Percentiles rank a stretch among this genome's conserved stretches.
Conservation (phyloP, 1,284 basidiomycete species). For the Wolfiporia cocos region DNA sequence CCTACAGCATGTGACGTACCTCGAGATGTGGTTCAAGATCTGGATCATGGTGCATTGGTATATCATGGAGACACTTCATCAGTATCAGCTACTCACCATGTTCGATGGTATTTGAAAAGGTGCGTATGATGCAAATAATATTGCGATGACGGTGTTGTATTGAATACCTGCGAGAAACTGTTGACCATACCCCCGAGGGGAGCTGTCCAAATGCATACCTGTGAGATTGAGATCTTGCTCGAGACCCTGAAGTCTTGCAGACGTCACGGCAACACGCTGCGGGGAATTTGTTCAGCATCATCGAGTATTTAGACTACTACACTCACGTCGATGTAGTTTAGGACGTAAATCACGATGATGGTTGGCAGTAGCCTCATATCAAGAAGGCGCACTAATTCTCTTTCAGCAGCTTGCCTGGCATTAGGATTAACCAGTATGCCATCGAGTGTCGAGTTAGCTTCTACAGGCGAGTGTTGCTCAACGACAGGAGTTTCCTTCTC, state of each 20-base stretch:
- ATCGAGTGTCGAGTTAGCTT: not conserved
- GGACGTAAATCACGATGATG: slow-evolving; percentile 55
- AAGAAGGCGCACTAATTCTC: slow-evolving; percentile 22
- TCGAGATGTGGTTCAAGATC: slow-evolving; percentile 47
- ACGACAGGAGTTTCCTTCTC: not conserved
- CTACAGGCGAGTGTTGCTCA: not conserved
- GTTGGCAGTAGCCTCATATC: slow-evolving; percentile 55
- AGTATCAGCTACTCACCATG: slow-evolving; percentile 35
- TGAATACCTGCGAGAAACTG: slow-evolving; percentile 40
- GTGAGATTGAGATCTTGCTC: slow-evolving; percentile 48
- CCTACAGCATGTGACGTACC: slow-evolving; percentile 30
- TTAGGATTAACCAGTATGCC: not conserved
- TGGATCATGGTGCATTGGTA: slow-evolving; percentile 16
- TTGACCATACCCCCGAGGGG: not conserved
- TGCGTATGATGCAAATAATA: slow-evolving; percentile 55
- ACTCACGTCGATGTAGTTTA: slow-evolving; percentile 67
- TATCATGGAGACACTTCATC: not conserved
- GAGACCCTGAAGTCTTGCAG: slow-evolving; percentile 56
- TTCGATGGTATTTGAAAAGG: slow-evolving; percentile 63
- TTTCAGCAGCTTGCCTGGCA: not conserved
- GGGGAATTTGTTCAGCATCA: not conserved
- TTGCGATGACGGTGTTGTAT: slow-evolving; percentile 53
- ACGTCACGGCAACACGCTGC: slow-evolving; percentile 53
- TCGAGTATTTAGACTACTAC: not conserved
- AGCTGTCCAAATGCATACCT: slow-evolving; percentile 25